Evolutionary conservation across 2,329 filamentous ascomycete genomes (phyloP), one percentile per base, ranked within the genome.

Genomic region (Arthrobotrys sphaeroides): DNA sequence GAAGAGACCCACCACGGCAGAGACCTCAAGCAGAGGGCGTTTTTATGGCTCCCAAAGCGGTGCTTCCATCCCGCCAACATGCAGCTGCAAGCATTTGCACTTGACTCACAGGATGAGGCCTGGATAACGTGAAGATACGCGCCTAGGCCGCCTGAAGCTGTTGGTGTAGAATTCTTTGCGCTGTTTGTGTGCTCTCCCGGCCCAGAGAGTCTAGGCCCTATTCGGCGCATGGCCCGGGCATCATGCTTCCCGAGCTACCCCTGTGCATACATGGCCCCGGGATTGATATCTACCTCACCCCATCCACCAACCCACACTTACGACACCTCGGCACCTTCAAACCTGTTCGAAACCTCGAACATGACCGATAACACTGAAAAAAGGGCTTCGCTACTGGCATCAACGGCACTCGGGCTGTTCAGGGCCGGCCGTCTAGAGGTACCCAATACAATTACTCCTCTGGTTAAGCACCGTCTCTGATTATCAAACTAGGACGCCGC

Each of bases 371-470:
- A 49, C 33, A 47, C 38, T 43, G 73, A 78, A 16, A 62, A 66
- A 28, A 45, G 78, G 33, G 79, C 78, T 9, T 70, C 65, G 16
- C 43, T 73, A 13, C 73, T 80, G 38, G 79, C 79, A 22, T 77
- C 69, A 18, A 78, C 77, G 42, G 78, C 78, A 3, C 78, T 80
- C 22, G 77, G 77, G 57, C 73, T 79, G 31, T 78, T 79, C 64
- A 62, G 68, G 59, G 65, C 76, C 10, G 74, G 74, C 22, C 57
- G 70, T 10, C 61, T 79, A 4, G 78, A 80, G 55, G 79, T 78
- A 77, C 31, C 49, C 40, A 49, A 64, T 22, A 28, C 22, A 43
- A 31, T 62, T 40, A 45, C 18, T 26, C 12, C 22, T 33, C n/a
- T 20, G 28, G 38, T 28, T 20, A 36, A 59, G 10, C 16, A 18